A percentile compares a stretch with the other conserved stretches of the same genome.
Conservation (phyloP, 805 yeast genomes). For the Lipomyces sp. region DNA sequence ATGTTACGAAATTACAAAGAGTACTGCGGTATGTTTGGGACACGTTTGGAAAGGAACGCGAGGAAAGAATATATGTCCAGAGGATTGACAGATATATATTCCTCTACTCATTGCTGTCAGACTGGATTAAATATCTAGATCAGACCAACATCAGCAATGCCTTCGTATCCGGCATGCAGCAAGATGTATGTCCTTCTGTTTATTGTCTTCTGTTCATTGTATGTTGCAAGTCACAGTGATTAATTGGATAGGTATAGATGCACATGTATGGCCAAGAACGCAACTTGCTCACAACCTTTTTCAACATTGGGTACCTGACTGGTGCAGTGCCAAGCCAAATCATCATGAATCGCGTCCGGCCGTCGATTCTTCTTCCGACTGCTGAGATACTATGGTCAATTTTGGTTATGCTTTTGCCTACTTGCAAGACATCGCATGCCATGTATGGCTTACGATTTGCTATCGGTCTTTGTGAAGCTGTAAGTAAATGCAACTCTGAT, state of each 20-base stretch:
- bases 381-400: slow-evolving; percentile 4
- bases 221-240: not conserved
- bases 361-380: slow-evolving; percentile 10
- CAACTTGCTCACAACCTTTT: slow-evolving; percentile 52
- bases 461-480: slow-evolving; percentile 14
- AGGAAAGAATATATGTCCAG: slow-evolving; percentile 44
- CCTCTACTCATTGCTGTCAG: slow-evolving; percentile 45
- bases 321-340: slow-evolving; percentile 8
- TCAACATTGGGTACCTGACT: slow-evolving; percentile 38
- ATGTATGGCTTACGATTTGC: slow-evolving; percentile 11
- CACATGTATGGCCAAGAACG: slow-evolving; percentile 50
- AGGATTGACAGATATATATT: slow-evolving; percentile 46
- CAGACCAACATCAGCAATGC: slow-evolving; percentile 65
- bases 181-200: slow-evolving; percentile 46
- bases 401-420: slow-evolving; percentile 5
- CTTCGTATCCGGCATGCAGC: slow-evolving; percentile 66
- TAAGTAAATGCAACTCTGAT: not conserved
- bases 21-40: slow-evolving; percentile 13
- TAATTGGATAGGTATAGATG: not conserved
- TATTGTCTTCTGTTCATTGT: slow-evolving; percentile 17
- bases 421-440: slow-evolving; percentile 2
- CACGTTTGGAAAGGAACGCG: slow-evolving; percentile 33
- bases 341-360: slow-evolving; percentile 10
- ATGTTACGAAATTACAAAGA: slow-evolving; percentile 9
- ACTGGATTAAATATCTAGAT: slow-evolving; percentile 60